A percentile compares a stretch with the other conserved stretches of the same genome.
phyloP scores from a whole-genome alignment of 73 alveolate species.

The Paramecium bursaria region DNA sequence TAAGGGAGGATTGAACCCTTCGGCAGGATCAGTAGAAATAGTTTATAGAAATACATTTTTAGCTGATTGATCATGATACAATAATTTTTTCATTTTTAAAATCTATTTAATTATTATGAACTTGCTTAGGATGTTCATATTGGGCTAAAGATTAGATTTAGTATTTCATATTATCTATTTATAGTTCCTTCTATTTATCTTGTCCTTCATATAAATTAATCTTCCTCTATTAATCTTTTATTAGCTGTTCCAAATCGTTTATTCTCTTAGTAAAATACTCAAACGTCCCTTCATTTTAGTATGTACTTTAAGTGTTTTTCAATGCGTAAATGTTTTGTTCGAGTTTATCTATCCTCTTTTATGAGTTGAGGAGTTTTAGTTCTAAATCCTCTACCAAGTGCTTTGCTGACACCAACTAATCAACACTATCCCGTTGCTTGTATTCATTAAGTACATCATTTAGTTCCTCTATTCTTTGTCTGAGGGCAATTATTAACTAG shows the following conservation, averaged over 20 bases:
- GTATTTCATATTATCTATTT: conserved; percentile 27
- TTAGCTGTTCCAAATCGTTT: background rate
- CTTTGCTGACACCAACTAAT: background rate
- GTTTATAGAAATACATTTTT: too few species aligned
- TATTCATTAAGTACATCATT: conserved; percentile 50
- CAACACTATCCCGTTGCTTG: conserved; percentile 41
- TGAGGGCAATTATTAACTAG: conserved; percentile 7
- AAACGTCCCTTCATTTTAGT: background rate
- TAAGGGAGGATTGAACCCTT: too few species aligned
- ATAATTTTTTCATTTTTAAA: too few species aligned
- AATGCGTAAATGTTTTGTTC: conserved; percentile 11
- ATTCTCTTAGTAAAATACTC: conserved; percentile 45
- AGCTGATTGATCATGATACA: too few species aligned
- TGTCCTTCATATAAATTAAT: conserved; percentile 23
- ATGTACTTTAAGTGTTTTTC: background rate
- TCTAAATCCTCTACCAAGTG: conserved; percentile 43
- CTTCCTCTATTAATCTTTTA: conserved; percentile 33
- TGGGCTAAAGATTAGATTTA: background rate
- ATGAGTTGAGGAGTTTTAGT: background rate
- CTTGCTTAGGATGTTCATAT: too few species aligned
- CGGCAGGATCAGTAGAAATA: too few species aligned
- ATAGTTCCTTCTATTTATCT: conserved; percentile 26
- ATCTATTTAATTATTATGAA: too few species aligned
- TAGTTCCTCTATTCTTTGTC: conserved; percentile 48
- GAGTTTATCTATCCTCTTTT: conserved; percentile 4